Evolutionary conservation across 2,329 filamentous ascomycete genomes (phyloP).

Genomic region (Trichoderma sp.): DNA sequence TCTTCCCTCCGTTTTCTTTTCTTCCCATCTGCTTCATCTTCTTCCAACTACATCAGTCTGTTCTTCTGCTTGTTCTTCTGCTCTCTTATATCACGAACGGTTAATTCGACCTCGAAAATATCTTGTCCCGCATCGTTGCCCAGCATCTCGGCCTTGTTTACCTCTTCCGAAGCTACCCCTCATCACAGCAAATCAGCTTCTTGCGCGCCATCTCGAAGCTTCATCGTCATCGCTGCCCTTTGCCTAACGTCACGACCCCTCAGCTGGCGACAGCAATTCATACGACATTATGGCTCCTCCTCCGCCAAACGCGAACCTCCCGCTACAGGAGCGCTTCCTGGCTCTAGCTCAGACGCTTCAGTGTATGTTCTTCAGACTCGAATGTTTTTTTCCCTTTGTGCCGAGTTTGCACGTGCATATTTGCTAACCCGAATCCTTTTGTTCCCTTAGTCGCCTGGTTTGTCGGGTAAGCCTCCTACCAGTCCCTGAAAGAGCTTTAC

Average conservation of each 20-base stretch:
- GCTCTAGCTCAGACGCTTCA: slow-evolving; percentile 85
- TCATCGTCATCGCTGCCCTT: neutral
- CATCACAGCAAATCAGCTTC: neutral
- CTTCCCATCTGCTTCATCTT: neutral
- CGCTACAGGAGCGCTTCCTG: slow-evolving; percentile 71
- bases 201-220: neutral
- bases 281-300: neutral
- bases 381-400: neutral
- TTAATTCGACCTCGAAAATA: neutral
- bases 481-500: neutral
- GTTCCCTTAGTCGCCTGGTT: slow-evolving; percentile 69
- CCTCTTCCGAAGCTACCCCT: slow-evolving; percentile 3
- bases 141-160: neutral
- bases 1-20: neutral
- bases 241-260: slow-evolving; percentile 16
- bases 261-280: slow-evolving; percentile 4
- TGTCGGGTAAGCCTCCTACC: slow-evolving; percentile 59
- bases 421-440: slow-evolving; percentile 38
- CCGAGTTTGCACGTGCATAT: neutral
- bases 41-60: neutral
- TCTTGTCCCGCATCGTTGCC: neutral
- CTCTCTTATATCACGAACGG: neutral
- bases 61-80: neutral
- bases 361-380: slow-evolving; percentile 57
- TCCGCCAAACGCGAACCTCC: slow-evolving; percentile 2